phyloP scores from a whole-genome alignment of 208 protist species.

The Zelonia costaricensis region DNA sequence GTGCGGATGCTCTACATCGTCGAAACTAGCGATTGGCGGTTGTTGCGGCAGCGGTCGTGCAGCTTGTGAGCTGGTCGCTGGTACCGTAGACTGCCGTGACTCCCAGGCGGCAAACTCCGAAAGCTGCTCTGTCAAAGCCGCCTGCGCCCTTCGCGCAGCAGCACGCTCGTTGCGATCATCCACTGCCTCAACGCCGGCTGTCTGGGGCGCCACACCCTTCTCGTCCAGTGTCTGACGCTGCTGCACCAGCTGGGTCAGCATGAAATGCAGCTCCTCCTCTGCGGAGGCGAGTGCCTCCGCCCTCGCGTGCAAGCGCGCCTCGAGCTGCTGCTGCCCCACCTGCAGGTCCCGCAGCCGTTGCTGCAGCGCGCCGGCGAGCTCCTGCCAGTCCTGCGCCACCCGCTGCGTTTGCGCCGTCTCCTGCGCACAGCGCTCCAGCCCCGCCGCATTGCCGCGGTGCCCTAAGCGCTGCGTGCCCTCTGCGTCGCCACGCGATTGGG shows the following conservation, averaged over 20 bases:
- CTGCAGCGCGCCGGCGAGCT: background rate
- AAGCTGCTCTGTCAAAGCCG: background rate
- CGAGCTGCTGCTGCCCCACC: background rate
- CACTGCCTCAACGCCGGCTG: too few species aligned
- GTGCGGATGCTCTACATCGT: too few species aligned
- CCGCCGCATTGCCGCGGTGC: background rate
- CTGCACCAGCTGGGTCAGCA: background rate
- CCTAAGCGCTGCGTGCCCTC: background rate
- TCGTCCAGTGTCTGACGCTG: background rate
- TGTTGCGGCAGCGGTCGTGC: too few species aligned
- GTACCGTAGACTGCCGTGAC: background rate
- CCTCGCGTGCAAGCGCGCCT: slow-evolving; percentile 1
- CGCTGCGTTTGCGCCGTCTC: background rate
- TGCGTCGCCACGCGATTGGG: background rate
- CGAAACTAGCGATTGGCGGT: too few species aligned
- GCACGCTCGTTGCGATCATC: too few species aligned
- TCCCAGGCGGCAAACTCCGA: background rate
- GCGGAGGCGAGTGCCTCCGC: slow-evolving; percentile 4
- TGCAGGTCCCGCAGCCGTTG: slow-evolving; percentile 3
- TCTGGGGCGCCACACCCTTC: background rate
- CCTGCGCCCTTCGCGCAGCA: background rate
- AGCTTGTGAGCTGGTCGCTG: too few species aligned
- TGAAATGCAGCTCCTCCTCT: slow-evolving; percentile 4
- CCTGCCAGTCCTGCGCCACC: background rate
- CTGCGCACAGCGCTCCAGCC: background rate